Evolutionary conservation across 345 rosid species (phyloP).

Genomic region (Cardamine chenopodiifolia): DNA sequence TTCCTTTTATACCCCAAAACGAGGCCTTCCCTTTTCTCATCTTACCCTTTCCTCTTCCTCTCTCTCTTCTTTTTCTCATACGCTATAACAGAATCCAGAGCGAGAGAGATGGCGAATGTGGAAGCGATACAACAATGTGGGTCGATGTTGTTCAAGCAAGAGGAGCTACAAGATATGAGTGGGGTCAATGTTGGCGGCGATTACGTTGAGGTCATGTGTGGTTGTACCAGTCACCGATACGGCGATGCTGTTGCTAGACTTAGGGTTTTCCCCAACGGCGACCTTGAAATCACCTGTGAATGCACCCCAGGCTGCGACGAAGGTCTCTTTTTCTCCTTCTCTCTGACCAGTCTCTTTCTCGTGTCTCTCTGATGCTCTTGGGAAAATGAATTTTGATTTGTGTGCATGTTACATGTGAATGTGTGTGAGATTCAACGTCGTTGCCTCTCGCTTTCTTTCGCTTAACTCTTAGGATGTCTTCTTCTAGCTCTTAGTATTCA

Average conservation of each 20-base stretch:
- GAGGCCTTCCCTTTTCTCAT: constrained; percentile 44
- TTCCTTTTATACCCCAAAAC: constrained; percentile 51
- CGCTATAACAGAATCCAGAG: constrained; percentile 32
- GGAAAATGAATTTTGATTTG: constrained; percentile 46
- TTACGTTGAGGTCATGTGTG: constrained; percentile 91
- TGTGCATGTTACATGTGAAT: constrained; percentile 46
- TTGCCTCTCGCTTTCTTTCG: constrained; percentile 48
- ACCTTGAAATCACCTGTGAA: constrained; percentile 93
- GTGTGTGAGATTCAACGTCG: constrained; percentile 46
- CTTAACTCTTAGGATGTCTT: constrained; percentile 19
- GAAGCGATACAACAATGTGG: constrained; percentile 55
- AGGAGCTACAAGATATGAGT: constrained; percentile 83
- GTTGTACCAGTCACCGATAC: constrained; percentile 96
- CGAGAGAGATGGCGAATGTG: constrained; percentile 61
- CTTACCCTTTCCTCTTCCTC: constrained; percentile 24
- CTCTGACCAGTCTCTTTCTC: background rate
- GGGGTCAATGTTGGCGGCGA: constrained; percentile 72
- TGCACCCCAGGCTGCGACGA: constrained; percentile 99
- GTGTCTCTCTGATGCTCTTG: constrained; percentile 16
- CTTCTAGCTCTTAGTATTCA: constrained; percentile 4
- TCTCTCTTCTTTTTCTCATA: constrained; percentile 20
- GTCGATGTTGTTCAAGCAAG: constrained; percentile 69
- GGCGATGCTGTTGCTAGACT: constrained; percentile 99
- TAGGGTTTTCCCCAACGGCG: constrained; percentile 96
- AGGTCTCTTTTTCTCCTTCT: constrained; percentile 56